Evolutionary conservation across 1,139 yeast species (phyloP), one percentile per base, ranked within the genome.

Genomic region (Zygosaccharomyces pseudobailii): DNA sequence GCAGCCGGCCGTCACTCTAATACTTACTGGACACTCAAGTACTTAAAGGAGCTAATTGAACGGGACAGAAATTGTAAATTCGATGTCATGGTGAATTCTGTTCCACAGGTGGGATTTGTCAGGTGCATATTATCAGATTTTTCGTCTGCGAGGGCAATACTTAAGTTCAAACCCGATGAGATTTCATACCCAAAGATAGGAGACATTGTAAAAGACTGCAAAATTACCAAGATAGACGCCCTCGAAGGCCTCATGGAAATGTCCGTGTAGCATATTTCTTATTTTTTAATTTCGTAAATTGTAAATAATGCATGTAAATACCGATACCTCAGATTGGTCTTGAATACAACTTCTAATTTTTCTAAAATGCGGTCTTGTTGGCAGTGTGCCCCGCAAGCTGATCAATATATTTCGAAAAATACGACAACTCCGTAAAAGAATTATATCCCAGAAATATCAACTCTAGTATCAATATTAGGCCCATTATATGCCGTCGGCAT

Each of bases 21-120:
- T 6, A 64, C 68, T 1, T 77, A 70, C 59, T 77, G 75, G 69
- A 70, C 73, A 0, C 57, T 77, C 42, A 62, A 59, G 35, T 67
- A 68, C 45, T 46, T 75, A 30, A 67, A 69, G 41, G 54, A 60
- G 5, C 46, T 54, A 33, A 37, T 52, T 7, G 40, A 53, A 32
- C 22, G 42, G 13, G 45, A 55, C 7, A 46, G 51, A 2, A 25
- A 36, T 5, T 43, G 42, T 13, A 47, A 42, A 2, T 65, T 68
- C 42, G 63, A 61, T 27, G 72, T 72, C 25, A 59, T 69, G 33
- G 70, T 74, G 6, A 63, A 67, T 8, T 66, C 71, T 25, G 69
- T 66, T 34, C 72, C 78, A 3, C 56, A 64, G 20, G 62, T 68
- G 40, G 76, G 75, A 4, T 49, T 55, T 21, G 71, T 71, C 5